Conservation (phyloP, 345 rosid species). For the Pugionium dolabratum region DNA sequence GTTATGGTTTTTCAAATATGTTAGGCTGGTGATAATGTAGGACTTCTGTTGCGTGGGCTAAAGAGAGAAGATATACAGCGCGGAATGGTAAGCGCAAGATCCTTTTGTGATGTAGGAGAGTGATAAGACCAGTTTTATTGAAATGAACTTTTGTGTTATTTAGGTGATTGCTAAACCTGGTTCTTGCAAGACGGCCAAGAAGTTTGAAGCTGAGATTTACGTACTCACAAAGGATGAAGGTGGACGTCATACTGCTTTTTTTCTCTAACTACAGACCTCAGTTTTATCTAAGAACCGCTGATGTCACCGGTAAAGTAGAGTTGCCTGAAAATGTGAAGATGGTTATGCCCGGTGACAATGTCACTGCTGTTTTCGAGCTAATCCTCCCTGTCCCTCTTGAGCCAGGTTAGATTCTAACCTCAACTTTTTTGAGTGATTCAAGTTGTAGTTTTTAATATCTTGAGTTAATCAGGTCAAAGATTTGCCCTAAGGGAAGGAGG, state of each 20-base stretch:
- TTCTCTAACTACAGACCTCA: constrained; percentile 93
- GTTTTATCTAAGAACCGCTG: constrained; percentile 96
- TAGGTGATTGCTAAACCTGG: constrained; percentile 99
- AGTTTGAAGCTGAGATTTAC: constrained; percentile 93
- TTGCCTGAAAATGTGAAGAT: constrained; percentile 87
- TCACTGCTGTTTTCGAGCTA: constrained; percentile 81
- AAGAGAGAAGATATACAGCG: constrained; percentile 90
- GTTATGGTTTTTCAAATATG: constrained; percentile 2
- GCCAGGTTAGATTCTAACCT: constrained; percentile 46
- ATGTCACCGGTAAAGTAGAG: constrained; percentile 90
- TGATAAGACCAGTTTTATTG: constrained; percentile 10
- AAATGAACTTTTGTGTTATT: neutral
- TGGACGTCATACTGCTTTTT: constrained; percentile 94
- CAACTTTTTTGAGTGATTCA: neutral
- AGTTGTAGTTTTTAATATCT: neutral
- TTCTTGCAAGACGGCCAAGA: constrained; percentile 75
- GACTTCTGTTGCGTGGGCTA: constrained; percentile 95
- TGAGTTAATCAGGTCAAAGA: constrained; percentile 71
- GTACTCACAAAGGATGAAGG: constrained; percentile 97
- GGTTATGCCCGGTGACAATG: constrained; percentile 99
- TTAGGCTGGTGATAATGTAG: constrained; percentile 99
- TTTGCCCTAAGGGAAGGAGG: constrained; percentile 99
- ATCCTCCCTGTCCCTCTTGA: constrained; percentile 86
- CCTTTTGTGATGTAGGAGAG: constrained; percentile 8
- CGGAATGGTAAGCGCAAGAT: constrained; percentile 73